Conservation (phyloP, 345 rosid species). For the Gossypium ekmanianum region DNA sequence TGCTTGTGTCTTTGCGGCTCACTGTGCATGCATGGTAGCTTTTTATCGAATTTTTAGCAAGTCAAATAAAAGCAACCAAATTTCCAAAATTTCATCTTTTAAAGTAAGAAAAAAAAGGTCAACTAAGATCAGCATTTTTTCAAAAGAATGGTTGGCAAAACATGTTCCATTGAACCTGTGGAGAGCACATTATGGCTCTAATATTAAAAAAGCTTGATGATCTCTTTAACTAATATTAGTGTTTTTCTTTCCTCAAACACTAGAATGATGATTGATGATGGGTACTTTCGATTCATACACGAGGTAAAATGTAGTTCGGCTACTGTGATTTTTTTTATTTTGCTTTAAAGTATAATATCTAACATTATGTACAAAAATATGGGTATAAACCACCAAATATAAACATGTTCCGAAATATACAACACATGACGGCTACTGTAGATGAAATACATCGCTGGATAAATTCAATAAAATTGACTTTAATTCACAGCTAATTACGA, state of each 20-base stretch:
- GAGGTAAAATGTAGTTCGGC: too few species aligned
- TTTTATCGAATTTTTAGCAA: background rate
- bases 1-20: too few species aligned
- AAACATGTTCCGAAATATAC: too few species aligned
- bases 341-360: too few species aligned
- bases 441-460: conserved; percentile 10
- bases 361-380: too few species aligned
- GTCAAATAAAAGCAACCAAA: conserved; percentile 13
- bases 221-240: background rate
- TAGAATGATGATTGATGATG: too few species aligned
- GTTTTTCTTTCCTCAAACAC: background rate
- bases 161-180: background rate
- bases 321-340: too few species aligned
- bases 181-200: background rate
- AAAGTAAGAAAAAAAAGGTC: background rate
- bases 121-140: background rate
- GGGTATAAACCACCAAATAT: too few species aligned
- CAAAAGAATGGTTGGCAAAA: conserved; percentile 1
- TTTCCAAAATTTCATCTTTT: background rate
- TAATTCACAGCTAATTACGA: background rate
- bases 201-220: background rate
- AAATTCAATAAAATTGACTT: conserved; percentile 23
- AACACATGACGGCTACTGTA: conserved; percentile 3
- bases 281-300: too few species aligned
- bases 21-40: too few species aligned